These are phyloP conservation scores for Lentinus tigrinus DNA, from an alignment of 768 basidiomycete species.

Conservation along the genomic window DNA sequence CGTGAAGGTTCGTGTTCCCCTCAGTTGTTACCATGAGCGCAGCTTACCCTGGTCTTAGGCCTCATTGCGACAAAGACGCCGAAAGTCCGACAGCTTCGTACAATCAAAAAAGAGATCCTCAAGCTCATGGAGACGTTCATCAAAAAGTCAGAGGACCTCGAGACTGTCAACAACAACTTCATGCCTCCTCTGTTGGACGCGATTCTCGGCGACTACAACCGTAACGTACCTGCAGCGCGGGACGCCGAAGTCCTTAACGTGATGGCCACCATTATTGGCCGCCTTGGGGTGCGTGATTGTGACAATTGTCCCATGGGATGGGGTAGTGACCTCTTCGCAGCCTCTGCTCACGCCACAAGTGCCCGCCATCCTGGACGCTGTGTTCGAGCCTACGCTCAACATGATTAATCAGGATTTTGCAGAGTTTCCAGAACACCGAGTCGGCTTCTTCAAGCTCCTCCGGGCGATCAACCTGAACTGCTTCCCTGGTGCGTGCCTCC, in stretches of 20 bases:
- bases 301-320: neutral
- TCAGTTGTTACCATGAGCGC: neutral
- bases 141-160: constrained; percentile 94
- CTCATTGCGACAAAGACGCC: constrained; percentile 94
- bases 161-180: constrained; percentile 86
- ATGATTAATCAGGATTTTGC: constrained; percentile 99
- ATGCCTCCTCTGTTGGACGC: constrained; percentile 96
- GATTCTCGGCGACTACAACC: constrained; percentile 95
- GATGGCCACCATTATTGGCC: constrained; percentile 89
- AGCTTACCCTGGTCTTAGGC: constrained; percentile 44
- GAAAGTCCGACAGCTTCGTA: constrained; percentile 89
- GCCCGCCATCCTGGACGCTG: constrained; percentile 91
- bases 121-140: constrained; percentile 98
- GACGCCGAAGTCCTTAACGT: constrained; percentile 98
- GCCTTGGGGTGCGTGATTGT: constrained; percentile 74
- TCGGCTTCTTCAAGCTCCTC: constrained; percentile 94
- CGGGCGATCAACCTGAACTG: constrained; percentile 90
- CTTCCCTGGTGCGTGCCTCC: constrained; percentile 78
- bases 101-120: constrained; percentile 97
- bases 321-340: constrained; percentile 39
- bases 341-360: constrained; percentile 88
- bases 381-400: constrained; percentile 93
- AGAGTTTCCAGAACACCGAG: constrained; percentile 97
- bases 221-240: constrained; percentile 88
- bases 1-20: constrained; percentile 60